Conservation (phyloP, 495 filamentous ascomycete genomes). For the Hyaloscypha bicolor region DNA sequence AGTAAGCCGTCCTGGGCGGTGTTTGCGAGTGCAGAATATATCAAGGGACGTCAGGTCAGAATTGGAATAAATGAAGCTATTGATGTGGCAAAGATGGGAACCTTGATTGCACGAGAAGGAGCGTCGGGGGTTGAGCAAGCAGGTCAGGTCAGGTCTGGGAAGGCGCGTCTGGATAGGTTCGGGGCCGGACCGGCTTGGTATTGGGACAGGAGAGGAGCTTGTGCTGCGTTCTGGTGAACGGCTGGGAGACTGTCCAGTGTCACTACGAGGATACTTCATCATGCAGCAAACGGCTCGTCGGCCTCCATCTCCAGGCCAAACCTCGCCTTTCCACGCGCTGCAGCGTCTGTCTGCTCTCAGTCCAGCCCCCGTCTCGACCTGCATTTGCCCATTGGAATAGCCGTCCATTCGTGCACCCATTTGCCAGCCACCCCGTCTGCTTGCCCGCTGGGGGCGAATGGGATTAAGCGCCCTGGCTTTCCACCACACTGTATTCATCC, state of each 20-base stretch:
- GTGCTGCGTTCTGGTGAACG: not conserved
- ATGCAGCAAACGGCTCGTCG: constrained; percentile 13
- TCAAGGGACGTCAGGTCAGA: not conserved
- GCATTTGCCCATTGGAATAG: constrained; percentile 15
- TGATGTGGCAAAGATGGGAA: constrained; percentile 10
- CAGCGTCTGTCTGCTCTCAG: not conserved
- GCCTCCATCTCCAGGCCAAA: not conserved
- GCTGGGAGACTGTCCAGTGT: not conserved
- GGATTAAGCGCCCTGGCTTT: constrained; percentile 29
- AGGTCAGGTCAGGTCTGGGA: not conserved
- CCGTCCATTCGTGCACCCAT: not conserved
- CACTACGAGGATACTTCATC: constrained; percentile 2
- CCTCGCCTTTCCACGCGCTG: not conserved
- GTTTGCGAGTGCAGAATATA: not conserved
- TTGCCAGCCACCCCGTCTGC: constrained; percentile 17
- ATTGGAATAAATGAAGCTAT: constrained; percentile 14
- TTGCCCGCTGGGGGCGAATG: constrained; percentile 20
- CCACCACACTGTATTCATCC: constrained; percentile 14
- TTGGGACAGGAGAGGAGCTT: not conserved
- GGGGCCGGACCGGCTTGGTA: not conserved
- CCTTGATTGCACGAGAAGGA: not conserved
- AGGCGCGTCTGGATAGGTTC: not conserved
- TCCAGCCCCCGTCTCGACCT: not conserved
- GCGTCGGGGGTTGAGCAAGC: not conserved
- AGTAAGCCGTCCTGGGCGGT: constrained; percentile 1